Evolutionary conservation across 2,329 filamentous ascomycete genomes (phyloP).

Genomic region (Cryphonectria naterciae): DNA sequence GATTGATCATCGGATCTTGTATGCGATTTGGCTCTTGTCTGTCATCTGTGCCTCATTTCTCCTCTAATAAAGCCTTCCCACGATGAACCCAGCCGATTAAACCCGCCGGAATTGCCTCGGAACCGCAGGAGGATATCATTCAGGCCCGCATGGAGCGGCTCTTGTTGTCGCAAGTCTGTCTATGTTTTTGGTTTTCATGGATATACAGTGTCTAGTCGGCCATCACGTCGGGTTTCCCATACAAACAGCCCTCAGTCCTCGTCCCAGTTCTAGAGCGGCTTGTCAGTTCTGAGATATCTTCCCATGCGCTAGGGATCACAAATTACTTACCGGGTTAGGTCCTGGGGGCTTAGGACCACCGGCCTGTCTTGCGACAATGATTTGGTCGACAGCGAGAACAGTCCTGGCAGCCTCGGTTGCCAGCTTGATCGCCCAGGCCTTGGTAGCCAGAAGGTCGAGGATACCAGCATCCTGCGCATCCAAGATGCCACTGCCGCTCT

Average conservation of each 20-base stretch:
- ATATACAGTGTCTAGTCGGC: conserved; percentile 17
- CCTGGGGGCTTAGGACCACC: conserved; percentile 96
- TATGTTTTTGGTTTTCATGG: conserved; percentile 13
- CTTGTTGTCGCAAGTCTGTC: conserved; percentile 19
- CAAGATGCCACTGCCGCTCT: conserved; percentile 77
- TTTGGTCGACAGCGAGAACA: conserved; percentile 95
- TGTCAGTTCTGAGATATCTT: conserved; percentile 36
- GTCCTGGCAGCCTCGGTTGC: conserved; percentile 94
- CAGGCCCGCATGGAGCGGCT: conserved; percentile 10
- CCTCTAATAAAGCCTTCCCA: conserved; percentile 19
- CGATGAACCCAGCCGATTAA: conserved; percentile 15
- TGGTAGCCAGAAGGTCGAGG: conserved; percentile 86
- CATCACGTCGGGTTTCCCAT: conserved; percentile 12
- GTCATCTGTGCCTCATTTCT: conserved; percentile 10
- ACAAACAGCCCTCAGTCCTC: conserved; percentile 53
- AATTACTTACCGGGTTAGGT: conserved; percentile 71
- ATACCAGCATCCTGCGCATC: conserved; percentile 89
- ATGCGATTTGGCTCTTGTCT: conserved; percentile 3
- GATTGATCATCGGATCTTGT: not conserved
- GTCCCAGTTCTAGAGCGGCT: conserved; percentile 58
- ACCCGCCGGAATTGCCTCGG: conserved; percentile 7
- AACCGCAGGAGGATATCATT: conserved; percentile 26
- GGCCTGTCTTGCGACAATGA: conserved; percentile 96
- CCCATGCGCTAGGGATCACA: not conserved
- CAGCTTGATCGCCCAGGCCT: conserved; percentile 96